phyloP scores from a whole-genome alignment of 352 stramenopile species.

The Globisporangium ultimum region DNA sequence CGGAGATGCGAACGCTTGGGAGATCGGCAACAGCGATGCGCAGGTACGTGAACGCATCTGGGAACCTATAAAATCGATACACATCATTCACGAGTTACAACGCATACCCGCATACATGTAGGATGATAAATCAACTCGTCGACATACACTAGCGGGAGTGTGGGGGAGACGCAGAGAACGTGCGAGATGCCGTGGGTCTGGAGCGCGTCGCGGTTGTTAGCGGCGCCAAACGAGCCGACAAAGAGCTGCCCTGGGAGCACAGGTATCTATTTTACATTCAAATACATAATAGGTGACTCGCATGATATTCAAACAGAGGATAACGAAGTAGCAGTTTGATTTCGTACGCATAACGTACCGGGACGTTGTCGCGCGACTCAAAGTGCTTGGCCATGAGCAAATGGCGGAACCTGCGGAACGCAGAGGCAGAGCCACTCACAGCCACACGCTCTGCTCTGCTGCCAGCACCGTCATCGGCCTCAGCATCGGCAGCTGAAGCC shows the following conservation, averaged over 20 bases:
- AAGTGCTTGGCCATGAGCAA: slow-evolving; percentile 55
- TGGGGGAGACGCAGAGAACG: slow-evolving; percentile 50
- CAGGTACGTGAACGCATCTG: slow-evolving; percentile 47
- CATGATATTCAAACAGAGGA: slow-evolving; percentile 9
- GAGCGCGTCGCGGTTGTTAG: slow-evolving; percentile 45
- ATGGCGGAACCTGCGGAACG: slow-evolving; percentile 61
- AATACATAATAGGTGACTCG: too few species aligned
- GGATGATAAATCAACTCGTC: not conserved
- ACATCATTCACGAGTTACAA: not conserved
- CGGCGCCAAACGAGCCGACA: slow-evolving; percentile 67
- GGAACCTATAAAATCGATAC: slow-evolving; percentile 25
- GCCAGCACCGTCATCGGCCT: too few species aligned
- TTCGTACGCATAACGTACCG: slow-evolving; percentile 18
- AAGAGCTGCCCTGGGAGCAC: slow-evolving; percentile 42
- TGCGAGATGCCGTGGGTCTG: slow-evolving; percentile 42
- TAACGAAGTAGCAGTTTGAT: not conserved
- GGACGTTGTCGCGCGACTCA: slow-evolving; percentile 34
- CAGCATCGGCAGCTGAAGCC: too few species aligned
- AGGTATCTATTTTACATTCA: too few species aligned
- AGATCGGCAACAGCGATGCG: slow-evolving; percentile 52
- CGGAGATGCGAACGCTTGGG: slow-evolving; percentile 30
- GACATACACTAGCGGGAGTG: slow-evolving; percentile 27
- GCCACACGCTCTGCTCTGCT: too few species aligned
- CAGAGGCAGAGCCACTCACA: not conserved
- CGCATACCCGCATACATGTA: too few species aligned